Conservation (phyloP, 1,284 basidiomycete species). For the Hymenochaete sp. region DNA sequence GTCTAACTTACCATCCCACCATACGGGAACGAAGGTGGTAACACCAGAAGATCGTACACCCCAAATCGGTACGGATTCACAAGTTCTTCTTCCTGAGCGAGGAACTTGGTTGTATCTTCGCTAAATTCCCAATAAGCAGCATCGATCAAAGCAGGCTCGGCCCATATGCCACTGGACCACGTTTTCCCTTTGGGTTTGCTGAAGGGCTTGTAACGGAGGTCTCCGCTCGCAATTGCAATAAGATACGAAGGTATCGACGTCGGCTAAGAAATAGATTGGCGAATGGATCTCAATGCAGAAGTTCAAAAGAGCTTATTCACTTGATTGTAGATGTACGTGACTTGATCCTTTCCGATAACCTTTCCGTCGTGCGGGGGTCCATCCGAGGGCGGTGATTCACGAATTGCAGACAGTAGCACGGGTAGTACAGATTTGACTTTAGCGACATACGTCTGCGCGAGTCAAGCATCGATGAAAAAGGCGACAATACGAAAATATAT, state of each 20-base stretch:
- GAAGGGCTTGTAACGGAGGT: conserved; percentile 70
- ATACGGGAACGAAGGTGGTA: conserved; percentile 92
- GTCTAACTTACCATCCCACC: conserved; percentile 64
- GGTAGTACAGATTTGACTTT: conserved; percentile 70
- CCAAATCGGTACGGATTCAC: conserved; percentile 78
- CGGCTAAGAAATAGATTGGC: conserved; percentile 38
- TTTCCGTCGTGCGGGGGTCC: conserved; percentile 60
- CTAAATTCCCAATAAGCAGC: conserved; percentile 83
- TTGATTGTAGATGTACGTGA: conserved; percentile 63
- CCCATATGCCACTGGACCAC: conserved; percentile 84
- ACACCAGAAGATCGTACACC: conserved; percentile 86
- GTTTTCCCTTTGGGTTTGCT: conserved; percentile 47
- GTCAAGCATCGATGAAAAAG: not conserved
- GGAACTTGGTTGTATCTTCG: conserved; percentile 75
- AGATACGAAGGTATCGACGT: conserved; percentile 82
- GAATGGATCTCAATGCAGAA: not conserved
- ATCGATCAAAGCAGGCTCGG: conserved; percentile 78
- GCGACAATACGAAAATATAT: not conserved
- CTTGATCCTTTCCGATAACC: conserved; percentile 58
- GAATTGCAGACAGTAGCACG: conserved; percentile 75
- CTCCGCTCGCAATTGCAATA: conserved; percentile 80
- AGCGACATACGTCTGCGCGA: conserved; percentile 64
- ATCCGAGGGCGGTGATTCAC: conserved; percentile 64
- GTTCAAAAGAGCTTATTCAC: conserved; percentile 30
- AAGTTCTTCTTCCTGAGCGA: conserved; percentile 68